These are phyloP conservation scores for Suhomyces choctaworum DNA, from an alignment of 1,139 yeast genomes.

Conservation along the genomic window DNA sequence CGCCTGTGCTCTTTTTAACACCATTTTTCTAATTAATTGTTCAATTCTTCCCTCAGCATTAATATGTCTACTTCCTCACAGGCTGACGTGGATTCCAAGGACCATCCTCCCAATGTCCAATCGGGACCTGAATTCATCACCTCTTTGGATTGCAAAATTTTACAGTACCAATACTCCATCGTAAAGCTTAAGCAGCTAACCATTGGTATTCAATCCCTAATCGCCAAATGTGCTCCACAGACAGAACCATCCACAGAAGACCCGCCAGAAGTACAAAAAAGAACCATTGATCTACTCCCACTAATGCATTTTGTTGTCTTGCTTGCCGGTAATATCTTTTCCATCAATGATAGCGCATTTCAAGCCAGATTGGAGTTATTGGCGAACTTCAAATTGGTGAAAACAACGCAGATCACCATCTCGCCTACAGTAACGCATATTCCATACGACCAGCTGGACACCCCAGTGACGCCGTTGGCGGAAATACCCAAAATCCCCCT, in stretches of 20 bases:
- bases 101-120: background rate
- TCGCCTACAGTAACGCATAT: constrained; percentile 41
- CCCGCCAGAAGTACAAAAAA: background rate
- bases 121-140: constrained; percentile 15
- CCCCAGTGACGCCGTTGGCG: constrained; percentile 29
- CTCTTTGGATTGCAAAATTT: constrained; percentile 36
- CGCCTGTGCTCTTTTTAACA: too few species aligned
- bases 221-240: constrained; percentile 5
- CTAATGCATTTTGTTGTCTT: constrained; percentile 41
- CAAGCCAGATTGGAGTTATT: constrained; percentile 44
- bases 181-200: constrained; percentile 31
- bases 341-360: constrained; percentile 50
- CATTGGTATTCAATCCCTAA: constrained; percentile 20
- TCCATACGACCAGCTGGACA: constrained; percentile 43
- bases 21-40: background rate
- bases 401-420: constrained; percentile 29
- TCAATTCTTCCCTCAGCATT: constrained; percentile 6
- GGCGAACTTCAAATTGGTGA: constrained; percentile 42
- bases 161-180: constrained; percentile 45
- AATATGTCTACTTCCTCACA: constrained; percentile 3
- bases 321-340: constrained; percentile 46
- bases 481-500: constrained; percentile 32
- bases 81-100: background rate
- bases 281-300: constrained; percentile 19
- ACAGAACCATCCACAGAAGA: background rate